Conservation (phyloP, 225 moss, liverwort and hornwort species). For the Polytrichum commune region DNA sequence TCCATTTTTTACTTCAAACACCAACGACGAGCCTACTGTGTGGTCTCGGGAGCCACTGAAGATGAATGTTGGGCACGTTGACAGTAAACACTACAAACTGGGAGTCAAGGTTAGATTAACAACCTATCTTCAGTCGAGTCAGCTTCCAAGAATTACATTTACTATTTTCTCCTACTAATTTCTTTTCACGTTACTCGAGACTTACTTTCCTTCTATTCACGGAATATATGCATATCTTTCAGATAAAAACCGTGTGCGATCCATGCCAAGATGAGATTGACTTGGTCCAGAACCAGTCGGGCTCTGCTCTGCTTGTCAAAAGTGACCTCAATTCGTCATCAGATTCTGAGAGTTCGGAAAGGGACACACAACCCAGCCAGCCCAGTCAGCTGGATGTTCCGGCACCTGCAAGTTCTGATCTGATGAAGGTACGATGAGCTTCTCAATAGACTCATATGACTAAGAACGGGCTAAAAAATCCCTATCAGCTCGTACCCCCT, state of each 20-base stretch:
- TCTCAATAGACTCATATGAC: too few relatives aligned
- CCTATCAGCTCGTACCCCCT: too few relatives aligned
- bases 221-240: background rate
- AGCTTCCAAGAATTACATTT: too few relatives aligned
- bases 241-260: conserved; percentile 59
- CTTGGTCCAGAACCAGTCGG: conserved; percentile 8
- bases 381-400: conserved; percentile 10
- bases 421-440: conserved; percentile 17
- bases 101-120: conserved; percentile 38
- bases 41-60: conserved; percentile 49
- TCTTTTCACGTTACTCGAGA: too few relatives aligned
- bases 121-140: too few relatives aligned
- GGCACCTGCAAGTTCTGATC: conserved; percentile 4
- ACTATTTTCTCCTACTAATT: too few relatives aligned
- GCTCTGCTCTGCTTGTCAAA: conserved; percentile 15
- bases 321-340: conserved; percentile 22
- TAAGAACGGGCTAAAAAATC: too few relatives aligned
- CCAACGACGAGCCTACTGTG: conserved; percentile 34
- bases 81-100: conserved; percentile 45
- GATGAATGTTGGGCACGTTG: conserved; percentile 50
- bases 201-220: background rate
- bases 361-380: conserved; percentile 4
- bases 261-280: conserved; percentile 43
- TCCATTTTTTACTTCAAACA: conserved; percentile 47
- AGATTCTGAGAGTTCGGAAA: conserved; percentile 13